Evolutionary conservation across 129 eudicot genomes (phyloP).

Genomic region (Kitagawia praeruptora): DNA sequence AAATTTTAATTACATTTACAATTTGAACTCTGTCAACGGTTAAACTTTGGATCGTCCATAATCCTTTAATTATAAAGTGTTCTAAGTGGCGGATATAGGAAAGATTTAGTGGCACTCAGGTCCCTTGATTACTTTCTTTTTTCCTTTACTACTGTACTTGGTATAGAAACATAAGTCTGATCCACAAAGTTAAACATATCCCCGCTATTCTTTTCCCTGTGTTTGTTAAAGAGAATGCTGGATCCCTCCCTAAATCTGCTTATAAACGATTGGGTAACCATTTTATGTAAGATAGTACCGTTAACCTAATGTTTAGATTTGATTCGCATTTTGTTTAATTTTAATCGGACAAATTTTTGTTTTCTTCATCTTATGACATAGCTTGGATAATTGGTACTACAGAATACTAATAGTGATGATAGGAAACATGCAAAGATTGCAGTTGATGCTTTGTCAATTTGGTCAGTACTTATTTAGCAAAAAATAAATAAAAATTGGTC

Average conservation of each 20-base stretch:
- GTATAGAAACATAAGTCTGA: neutral
- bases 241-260: neutral
- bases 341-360: neutral
- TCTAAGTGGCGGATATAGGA: too few relatives aligned
- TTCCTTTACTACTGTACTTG: neutral
- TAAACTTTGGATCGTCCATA: too few relatives aligned
- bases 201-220: neutral
- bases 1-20: neutral
- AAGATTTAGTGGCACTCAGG: too few relatives aligned
- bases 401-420: constrained; percentile 73
- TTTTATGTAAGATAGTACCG: neutral
- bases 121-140: neutral
- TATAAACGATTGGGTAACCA: too few relatives aligned
- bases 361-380: constrained; percentile 15
- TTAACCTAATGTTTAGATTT: neutral
- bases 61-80: too few relatives aligned
- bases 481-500: too few relatives aligned
- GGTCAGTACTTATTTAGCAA: constrained; percentile 49
- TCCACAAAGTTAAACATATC: too few relatives aligned
- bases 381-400: constrained; percentile 91
- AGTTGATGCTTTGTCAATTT: constrained; percentile 77
- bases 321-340: neutral
- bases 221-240: too few relatives aligned
- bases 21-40: too few relatives aligned
- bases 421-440: constrained; percentile 77